Evolutionary conservation across 306 rosid species (phyloP).

Genomic region (Begonia fuchsioides): DNA sequence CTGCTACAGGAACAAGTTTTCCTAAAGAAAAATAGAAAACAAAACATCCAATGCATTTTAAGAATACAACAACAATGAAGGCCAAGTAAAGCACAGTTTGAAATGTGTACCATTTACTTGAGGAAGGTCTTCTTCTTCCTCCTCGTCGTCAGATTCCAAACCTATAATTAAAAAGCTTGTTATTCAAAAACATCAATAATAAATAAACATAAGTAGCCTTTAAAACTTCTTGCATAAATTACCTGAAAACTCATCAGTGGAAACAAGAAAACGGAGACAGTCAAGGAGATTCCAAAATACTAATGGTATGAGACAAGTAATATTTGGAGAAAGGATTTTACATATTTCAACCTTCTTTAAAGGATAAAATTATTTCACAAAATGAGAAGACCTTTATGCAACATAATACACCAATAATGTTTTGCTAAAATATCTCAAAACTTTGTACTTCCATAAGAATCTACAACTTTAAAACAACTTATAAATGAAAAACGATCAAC

Average conservation of each 20-base stretch:
- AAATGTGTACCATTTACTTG: not conserved
- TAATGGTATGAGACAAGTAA: no score
- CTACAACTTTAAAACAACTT: no score
- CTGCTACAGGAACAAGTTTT: constrained; percentile 17
- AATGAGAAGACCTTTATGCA: no score
- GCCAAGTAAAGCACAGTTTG: not conserved
- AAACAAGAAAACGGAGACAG: constrained; percentile 11
- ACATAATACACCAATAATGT: no score
- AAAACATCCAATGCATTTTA: no score
- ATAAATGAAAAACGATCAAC: no score
- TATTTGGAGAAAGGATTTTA: not conserved
- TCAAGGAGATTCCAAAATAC: constrained; percentile 16
- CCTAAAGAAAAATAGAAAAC: constrained; percentile 14
- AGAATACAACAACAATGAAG: not conserved
- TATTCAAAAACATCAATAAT: not conserved
- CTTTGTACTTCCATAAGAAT: no score
- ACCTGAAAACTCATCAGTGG: constrained; percentile 31
- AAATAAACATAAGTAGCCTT: not conserved
- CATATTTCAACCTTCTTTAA: not conserved
- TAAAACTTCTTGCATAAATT: constrained; percentile 3
- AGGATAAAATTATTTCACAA: not conserved
- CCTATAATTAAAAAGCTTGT: constrained; percentile 10
- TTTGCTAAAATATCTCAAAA: no score
- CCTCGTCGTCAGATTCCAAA: constrained; percentile 17
- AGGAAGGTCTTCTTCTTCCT: constrained; percentile 20